Evolutionary conservation across 2,329 filamentous ascomycete species (phyloP), one percentile per base, ranked within the genome.

Genomic region (Aspergillus vadensis): DNA sequence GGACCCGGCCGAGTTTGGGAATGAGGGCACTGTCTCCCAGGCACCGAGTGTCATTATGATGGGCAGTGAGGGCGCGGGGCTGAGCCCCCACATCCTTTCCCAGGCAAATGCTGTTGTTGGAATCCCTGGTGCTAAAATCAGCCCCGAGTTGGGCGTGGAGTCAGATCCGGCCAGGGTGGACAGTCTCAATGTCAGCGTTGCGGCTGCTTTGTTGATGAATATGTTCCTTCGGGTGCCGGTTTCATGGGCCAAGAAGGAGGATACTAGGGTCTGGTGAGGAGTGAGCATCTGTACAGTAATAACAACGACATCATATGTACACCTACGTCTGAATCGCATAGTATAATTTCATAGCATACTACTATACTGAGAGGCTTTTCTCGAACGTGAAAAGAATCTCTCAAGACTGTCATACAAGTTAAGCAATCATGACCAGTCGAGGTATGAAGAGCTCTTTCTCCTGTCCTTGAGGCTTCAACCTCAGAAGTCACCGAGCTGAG

Each of bases 171-270:
- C 87, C 66, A 72, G 83, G 1, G 87, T 99, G 2, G 94, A 98
- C 76, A 97, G 92, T 74, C 78, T 99, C 74, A 98, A 99, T 73
- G 95, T 98, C 41, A 92, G 91, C 71, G 93, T 96, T 19, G 94
- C 95, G 1, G 87, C 91, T 6, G 92, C 87, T 1, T 79, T 98
- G 52, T 78, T 98, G 54, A 77, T 77, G 65, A 71, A 79, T 57
- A 76, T 70, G 63, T 77, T 79, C 59, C 65, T 79, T 54, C 72
- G 71, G 3, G 65, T 70, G 25, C 74, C 74, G n/a, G 61, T 76
- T 30, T 65, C 66, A 30, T 55, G 74, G 32, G 58, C 63, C 23
- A 64, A 63, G 51, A 72, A 70, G 49, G 52, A 59, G 43, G 55
- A 55, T 36, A 15, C 32, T 36, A 36, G 32, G 15, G 27, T 55